A percentile compares a stretch with the other conserved stretches of the same genome.
Evolutionary conservation across 78 protist species (phyloP).

Genomic region (Dictyostelium brefeldianum): DNA sequence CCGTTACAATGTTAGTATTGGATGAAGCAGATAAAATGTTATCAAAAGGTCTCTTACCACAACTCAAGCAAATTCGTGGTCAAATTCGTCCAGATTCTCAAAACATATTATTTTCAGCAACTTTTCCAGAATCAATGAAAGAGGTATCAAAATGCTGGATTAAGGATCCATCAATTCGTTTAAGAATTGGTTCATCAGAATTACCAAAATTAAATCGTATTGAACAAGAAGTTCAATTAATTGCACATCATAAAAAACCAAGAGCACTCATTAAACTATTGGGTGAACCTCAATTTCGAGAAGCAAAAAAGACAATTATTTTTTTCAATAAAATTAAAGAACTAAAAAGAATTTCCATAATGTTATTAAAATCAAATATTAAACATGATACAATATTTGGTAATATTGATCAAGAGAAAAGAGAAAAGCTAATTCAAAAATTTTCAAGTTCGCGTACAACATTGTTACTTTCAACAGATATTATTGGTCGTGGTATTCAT

Average conservation of each 20-base stretch:
- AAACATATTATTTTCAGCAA: conserved; percentile 98
- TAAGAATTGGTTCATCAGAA: conserved; percentile 97
- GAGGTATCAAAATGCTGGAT: conserved; percentile 95
- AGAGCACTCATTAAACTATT: conserved; percentile 69
- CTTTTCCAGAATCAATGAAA: conserved; percentile 96
- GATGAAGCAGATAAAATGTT: conserved; percentile 99
- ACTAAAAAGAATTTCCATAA: conserved; percentile 10
- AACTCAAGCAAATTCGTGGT: conserved; percentile 78
- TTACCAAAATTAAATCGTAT: conserved; percentile 90
- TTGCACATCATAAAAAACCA: conserved; percentile 87
- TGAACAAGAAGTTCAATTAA: conserved; percentile 83
- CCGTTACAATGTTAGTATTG: conserved; percentile 87
- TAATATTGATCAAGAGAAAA: conserved; percentile 6
- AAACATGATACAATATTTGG: conserved; percentile 43
- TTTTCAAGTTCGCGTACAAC: conserved; percentile 14
- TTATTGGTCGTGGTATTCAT: conserved; percentile 63
- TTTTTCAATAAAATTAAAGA: conserved; percentile 57
- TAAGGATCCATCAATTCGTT: conserved; percentile 87
- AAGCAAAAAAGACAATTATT: conserved; percentile 29
- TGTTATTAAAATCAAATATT: conserved; percentile 86
- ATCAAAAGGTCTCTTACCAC: conserved; percentile 99
- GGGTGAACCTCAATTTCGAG: not conserved
- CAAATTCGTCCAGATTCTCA: conserved; percentile 86
- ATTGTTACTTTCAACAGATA: conserved; percentile 35
- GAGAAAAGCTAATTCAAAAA: conserved; percentile 20